Evolutionary conservation across 2,329 filamentous ascomycete genomes (phyloP), one percentile per base, ranked within the genome.

Genomic region (Colletotrichum eleusines): DNA sequence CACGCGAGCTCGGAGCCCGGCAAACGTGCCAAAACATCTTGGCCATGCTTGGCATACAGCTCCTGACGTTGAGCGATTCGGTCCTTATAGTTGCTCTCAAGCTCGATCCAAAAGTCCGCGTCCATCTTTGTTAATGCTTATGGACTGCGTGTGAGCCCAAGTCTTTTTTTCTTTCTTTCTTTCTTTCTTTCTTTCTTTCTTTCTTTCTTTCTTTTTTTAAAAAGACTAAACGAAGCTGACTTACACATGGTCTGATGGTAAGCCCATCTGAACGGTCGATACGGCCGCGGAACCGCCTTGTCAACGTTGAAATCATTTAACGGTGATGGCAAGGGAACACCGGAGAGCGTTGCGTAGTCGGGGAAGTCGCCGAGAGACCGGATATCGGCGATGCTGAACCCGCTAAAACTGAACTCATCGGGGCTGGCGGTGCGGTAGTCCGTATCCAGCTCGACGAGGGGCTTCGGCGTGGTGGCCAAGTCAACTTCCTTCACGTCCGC

Each of bases 171-270:
- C 35, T 6, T 35, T n/a, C 1, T 3, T n/a, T n/a, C n/a, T n/a
- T n/a, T 23, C 9, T 7, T 5, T n/a, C 1, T 3, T n/a, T 9
- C 35, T 6, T 35, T n/a, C 1, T 3, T n/a, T 23, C 9, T 7
- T 5, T n/a, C 1, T 3, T n/a, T 9, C 35, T 6, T 35, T n/a
- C 1, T 3, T n/a, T n/a, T n/a, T n/a, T n/a, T n/a, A n/a, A n/a
- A n/a, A n/a, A n/a, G 18, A 9, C 20, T n/a, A 14, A n/a, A 35
- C 28, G 18, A n/a, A 0, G 2, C 5, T 46, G 55, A 85, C 91
- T 75, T 87, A 95, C 93, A 93, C 94, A 97, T 97, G 0, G 94
- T 97, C 77, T 97, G 94, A 77, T 96, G 93, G 77, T 97, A 97
- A 0, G 86, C 84, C 94, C 94, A 97, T 75, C 94, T 81, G 53